phyloP scores from a whole-genome alignment of 164 flowering plant genomes.

The Vitis riparia region DNA sequence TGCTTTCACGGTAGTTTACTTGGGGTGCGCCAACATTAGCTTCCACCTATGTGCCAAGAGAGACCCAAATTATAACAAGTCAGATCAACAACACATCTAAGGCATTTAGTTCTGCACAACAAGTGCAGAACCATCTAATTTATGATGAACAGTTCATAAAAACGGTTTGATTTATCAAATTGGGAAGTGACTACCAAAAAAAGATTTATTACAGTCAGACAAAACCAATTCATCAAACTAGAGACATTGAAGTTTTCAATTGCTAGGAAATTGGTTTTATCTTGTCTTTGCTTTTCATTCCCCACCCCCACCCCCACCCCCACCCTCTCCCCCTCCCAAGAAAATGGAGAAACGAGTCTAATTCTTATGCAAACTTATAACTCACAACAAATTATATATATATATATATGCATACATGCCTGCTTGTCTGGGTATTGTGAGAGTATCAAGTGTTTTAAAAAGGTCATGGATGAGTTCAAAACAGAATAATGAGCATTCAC shows the following conservation, averaged over 20 bases:
- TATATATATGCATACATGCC: background rate
- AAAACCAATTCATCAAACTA: background rate
- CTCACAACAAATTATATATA: too few relatives aligned
- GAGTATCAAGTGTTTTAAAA: too few relatives aligned
- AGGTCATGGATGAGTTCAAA: too few relatives aligned
- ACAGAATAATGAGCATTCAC: background rate
- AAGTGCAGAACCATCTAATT: background rate
- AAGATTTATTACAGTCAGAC: background rate
- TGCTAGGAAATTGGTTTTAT: background rate
- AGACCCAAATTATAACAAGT: constrained; percentile 8
- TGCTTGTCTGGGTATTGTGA: too few relatives aligned
- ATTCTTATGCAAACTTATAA: too few relatives aligned
- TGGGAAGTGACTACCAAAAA: background rate
- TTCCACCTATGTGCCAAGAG: constrained; percentile 60
- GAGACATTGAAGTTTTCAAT: too few relatives aligned
- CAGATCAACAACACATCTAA: background rate
- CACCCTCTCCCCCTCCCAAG: too few relatives aligned
- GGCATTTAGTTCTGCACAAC: background rate
- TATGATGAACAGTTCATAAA: background rate
- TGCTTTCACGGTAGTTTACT: constrained; percentile 97
- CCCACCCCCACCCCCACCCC: too few relatives aligned
- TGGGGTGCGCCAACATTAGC: constrained; percentile 99
- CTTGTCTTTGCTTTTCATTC: background rate
- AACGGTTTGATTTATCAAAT: background rate
- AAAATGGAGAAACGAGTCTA: background rate